Conservation (phyloP, 768 basidiomycete genomes). For the Flagelloscypha sp. region DNA sequence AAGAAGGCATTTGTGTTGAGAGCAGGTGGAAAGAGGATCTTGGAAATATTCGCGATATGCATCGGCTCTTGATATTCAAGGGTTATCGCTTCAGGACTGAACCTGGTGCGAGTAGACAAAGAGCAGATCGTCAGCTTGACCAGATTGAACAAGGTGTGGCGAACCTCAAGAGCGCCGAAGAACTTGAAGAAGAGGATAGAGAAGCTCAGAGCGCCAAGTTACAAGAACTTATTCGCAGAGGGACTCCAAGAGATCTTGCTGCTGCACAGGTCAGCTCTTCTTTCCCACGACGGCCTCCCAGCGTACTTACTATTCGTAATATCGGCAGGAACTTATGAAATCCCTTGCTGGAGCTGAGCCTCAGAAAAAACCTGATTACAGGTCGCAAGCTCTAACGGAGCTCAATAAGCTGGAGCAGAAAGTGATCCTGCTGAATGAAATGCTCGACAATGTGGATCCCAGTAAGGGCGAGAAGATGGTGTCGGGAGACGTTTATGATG, state of each 20-base stretch:
- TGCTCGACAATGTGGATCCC: constrained; percentile 86
- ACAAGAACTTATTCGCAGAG: constrained; percentile 95
- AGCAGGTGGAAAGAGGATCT: constrained; percentile 95
- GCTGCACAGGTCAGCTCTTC: too few species aligned
- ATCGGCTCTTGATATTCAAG: constrained; percentile 87
- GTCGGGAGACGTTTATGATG: constrained; percentile 88
- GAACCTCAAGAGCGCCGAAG: constrained; percentile 92
- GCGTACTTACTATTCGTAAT: too few species aligned
- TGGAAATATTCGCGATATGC: constrained; percentile 97
- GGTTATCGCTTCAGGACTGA: constrained; percentile 72
- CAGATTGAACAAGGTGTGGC: too few species aligned
- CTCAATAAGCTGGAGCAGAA: constrained; percentile 93
- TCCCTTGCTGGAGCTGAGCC: constrained; percentile 90
- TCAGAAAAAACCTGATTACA: constrained; percentile 90
- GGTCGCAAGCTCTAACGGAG: constrained; percentile 79
- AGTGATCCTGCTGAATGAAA: constrained; percentile 91
- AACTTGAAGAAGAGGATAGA: constrained; percentile 92
- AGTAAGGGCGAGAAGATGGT: constrained; percentile 71
- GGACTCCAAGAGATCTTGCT: constrained; percentile 90
- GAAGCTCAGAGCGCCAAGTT: constrained; percentile 94
- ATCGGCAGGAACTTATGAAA: constrained; percentile 99
- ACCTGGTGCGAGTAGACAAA: too few species aligned
- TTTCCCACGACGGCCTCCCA: too few species aligned
- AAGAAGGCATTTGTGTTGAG: constrained; percentile 81
- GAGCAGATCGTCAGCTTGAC: constrained; percentile 16